Conservation (phyloP, 495 filamentous ascomycete genomes). For the Talaromyces thailandensis region DNA sequence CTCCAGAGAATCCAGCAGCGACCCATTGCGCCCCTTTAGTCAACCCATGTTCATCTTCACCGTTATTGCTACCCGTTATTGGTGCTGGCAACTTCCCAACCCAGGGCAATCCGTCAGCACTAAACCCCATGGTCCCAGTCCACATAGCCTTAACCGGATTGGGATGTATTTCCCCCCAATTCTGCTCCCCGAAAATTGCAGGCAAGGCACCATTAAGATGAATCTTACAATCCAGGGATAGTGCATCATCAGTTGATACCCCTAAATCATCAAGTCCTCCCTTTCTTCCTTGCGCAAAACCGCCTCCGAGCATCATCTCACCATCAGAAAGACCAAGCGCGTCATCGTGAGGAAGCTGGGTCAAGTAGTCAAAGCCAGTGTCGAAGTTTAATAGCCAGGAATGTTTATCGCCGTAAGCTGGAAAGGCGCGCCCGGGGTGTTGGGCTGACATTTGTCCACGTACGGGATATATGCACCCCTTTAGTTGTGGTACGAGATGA, state of each 20-base stretch:
- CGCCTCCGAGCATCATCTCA: conserved; percentile 60
- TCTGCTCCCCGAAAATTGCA: conserved; percentile 19
- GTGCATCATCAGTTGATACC: conserved; percentile 19
- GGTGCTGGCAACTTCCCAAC: conserved; percentile 48
- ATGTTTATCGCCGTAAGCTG: conserved; percentile 18
- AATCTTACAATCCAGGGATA: conserved; percentile 23
- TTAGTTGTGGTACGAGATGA: conserved; percentile 58
- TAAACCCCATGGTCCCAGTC: conserved; percentile 80
- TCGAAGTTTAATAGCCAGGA: conserved; percentile 40
- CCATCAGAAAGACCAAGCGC: conserved; percentile 31
- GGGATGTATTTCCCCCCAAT: conserved; percentile 23
- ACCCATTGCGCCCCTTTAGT: conserved; percentile 39
- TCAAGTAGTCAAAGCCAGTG: conserved; percentile 70
- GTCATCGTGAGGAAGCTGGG: conserved; percentile 48
- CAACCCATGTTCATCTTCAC: conserved; percentile 8
- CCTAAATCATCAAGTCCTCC: conserved; percentile 42
- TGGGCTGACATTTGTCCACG: conserved; percentile 67
- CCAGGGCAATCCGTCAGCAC: conserved; percentile 59
- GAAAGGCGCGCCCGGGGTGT: conserved; percentile 35
- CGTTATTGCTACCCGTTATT: conserved; percentile 24
- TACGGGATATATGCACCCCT: conserved; percentile 66
- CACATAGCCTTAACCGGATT: conserved; percentile 55
- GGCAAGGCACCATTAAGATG: conserved; percentile 21
- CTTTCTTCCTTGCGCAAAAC: conserved; percentile 35
- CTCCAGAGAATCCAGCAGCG: conserved; percentile 58